Evolutionary conservation across 2,329 filamentous ascomycete genomes (phyloP).

Genomic region (Sarocladium kiliense): DNA sequence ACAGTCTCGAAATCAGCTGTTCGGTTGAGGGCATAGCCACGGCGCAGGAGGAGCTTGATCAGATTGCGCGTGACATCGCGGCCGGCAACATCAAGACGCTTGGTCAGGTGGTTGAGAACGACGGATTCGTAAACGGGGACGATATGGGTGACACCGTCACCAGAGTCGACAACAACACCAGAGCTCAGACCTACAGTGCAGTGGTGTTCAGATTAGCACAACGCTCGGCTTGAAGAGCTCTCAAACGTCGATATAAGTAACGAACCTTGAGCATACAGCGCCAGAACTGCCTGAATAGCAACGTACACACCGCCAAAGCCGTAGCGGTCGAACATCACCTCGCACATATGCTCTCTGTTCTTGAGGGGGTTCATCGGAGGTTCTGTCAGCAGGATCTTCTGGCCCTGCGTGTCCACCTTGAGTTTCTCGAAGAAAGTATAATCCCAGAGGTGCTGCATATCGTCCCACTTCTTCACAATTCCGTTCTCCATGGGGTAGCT

Average conservation of each 20-base stretch:
- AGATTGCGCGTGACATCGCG: constrained; percentile 98
- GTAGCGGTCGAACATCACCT: constrained; percentile 99
- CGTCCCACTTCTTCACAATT: constrained; percentile 99
- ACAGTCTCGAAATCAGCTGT: constrained; percentile 99
- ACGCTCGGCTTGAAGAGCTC: neutral
- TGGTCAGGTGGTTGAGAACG: constrained; percentile 93
- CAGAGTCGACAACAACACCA: constrained; percentile 97
- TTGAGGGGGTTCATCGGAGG: constrained; percentile 96
- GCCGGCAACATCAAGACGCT: constrained; percentile 89
- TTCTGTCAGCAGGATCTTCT: constrained; percentile 96
- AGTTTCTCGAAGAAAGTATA: constrained; percentile 98
- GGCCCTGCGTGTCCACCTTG: constrained; percentile 80
- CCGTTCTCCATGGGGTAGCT: constrained; percentile 99
- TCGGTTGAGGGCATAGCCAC: constrained; percentile 94
- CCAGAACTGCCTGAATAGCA: constrained; percentile 93
- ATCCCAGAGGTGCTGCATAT: constrained; percentile 99
- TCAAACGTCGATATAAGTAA: constrained; percentile 17
- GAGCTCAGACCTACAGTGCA: constrained; percentile 57
- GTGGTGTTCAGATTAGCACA: neutral
- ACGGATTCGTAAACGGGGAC: constrained; percentile 98
- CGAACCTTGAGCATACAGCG: constrained; percentile 91
- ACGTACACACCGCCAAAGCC: constrained; percentile 96
- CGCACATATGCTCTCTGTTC: constrained; percentile 96
- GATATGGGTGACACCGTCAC: constrained; percentile 97
- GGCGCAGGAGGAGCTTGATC: constrained; percentile 86